phyloP scores from a whole-genome alignment of 345 rosid species.

The Crucihimalaya himalaica region DNA sequence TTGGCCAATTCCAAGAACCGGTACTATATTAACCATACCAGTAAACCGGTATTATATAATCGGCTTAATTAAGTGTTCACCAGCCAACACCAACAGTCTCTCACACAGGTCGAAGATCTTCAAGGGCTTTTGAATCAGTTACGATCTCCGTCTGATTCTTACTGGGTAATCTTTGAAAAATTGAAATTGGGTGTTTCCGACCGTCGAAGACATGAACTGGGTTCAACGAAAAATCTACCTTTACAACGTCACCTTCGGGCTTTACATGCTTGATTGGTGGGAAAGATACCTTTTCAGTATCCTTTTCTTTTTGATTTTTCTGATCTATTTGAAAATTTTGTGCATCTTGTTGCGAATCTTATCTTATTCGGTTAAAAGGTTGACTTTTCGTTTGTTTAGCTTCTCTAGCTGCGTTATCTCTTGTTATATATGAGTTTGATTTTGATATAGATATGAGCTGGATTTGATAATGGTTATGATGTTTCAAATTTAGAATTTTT shows the following conservation, averaged over 20 bases:
- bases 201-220: constrained; percentile 72
- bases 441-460: background rate
- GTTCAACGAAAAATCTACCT: constrained; percentile 92
- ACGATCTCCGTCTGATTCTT: background rate
- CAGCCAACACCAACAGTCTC: background rate
- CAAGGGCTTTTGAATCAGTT: background rate
- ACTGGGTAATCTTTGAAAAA: background rate
- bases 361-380: background rate
- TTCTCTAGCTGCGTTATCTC: background rate
- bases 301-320: constrained; percentile 40
- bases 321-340: background rate
- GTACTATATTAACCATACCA: background rate
- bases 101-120: background rate
- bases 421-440: background rate
- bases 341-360: background rate
- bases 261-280: constrained; percentile 99
- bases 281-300: constrained; percentile 97
- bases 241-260: constrained; percentile 96
- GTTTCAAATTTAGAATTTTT: background rate
- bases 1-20: background rate
- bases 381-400: background rate
- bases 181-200: background rate
- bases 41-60: background rate
- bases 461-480: background rate
- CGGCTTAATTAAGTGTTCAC: background rate